phyloP scores from a whole-genome alignment of 345 rosid genomes.

The Eucalyptus regnans region DNA sequence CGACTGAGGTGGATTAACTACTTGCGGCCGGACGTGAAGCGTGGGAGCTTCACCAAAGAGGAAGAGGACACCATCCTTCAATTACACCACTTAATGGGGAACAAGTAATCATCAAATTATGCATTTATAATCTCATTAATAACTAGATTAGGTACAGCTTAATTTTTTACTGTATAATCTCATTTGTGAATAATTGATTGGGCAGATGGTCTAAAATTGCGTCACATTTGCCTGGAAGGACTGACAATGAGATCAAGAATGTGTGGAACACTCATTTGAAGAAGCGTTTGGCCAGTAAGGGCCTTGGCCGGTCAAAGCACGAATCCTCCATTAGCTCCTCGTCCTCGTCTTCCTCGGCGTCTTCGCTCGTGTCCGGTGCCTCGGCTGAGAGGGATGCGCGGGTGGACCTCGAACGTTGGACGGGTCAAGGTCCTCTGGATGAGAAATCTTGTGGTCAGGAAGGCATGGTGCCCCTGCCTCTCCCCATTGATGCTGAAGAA shows the following conservation, averaged over 20 bases:
- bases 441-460: background rate
- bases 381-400: background rate
- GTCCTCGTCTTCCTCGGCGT: conserved; percentile 15
- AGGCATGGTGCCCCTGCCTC: background rate
- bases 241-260: conserved; percentile 92
- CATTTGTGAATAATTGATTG: background rate
- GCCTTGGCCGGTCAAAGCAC: conserved; percentile 2
- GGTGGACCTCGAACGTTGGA: background rate
- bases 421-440: background rate
- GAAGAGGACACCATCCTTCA: conserved; percentile 60
- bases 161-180: background rate
- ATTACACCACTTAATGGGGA: conserved; percentile 55
- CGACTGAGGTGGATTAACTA: conserved; percentile 91
- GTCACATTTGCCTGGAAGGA: conserved; percentile 67
- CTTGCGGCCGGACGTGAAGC: conserved; percentile 75
- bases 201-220: conserved; percentile 93
- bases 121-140: background rate
- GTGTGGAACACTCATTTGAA: conserved; percentile 85
- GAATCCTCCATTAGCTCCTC: conserved; percentile 5
- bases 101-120: conserved; percentile 35
- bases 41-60: conserved; percentile 67
- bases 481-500: background rate
- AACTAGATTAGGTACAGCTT: background rate
- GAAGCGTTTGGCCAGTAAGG: conserved; percentile 19
- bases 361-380: background rate